A percentile compares a stretch with the other conserved stretches of the same genome.
phyloP scores from a whole-genome alignment of 2,329 filamentous ascomycete genomes.

The Penicillium sp. region DNA sequence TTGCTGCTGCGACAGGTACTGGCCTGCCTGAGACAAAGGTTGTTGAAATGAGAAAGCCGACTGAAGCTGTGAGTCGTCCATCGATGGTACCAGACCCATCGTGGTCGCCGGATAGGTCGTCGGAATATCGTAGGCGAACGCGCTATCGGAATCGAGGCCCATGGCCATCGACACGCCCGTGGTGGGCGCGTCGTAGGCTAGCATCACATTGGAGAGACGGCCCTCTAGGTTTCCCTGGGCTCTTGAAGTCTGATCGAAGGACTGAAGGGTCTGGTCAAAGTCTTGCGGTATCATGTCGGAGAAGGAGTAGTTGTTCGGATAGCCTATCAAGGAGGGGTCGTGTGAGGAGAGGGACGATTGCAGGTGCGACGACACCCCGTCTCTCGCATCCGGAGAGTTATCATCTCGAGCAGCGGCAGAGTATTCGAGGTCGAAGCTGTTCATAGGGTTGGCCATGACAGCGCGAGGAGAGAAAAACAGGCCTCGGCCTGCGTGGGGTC shows the following conservation, averaged over 20 bases:
- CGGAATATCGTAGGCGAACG: slow-evolving; percentile 27
- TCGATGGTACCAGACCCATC: slow-evolving; percentile 17
- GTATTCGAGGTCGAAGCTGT: slow-evolving; percentile 17
- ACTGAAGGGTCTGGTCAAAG: slow-evolving; percentile 17
- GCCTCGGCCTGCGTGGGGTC: slow-evolving; percentile 23
- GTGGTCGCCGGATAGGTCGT: slow-evolving; percentile 24
- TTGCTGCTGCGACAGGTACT: slow-evolving; percentile 13
- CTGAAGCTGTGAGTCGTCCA: slow-evolving; percentile 20
- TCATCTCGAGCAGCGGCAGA: slow-evolving; percentile 12
- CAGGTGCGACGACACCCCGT: slow-evolving; percentile 5
- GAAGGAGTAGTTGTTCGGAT: slow-evolving; percentile 18
- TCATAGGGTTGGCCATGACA: slow-evolving; percentile 17
- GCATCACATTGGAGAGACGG: slow-evolving; percentile 28
- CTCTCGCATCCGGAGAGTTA: slow-evolving; percentile 13
- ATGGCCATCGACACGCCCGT: slow-evolving; percentile 23
- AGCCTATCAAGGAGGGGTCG: slow-evolving; percentile 21
- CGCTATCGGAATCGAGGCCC: slow-evolving; percentile 18
- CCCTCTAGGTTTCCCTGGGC: slow-evolving; percentile 17
- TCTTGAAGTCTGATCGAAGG: slow-evolving; percentile 12
- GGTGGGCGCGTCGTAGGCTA: slow-evolving; percentile 27
- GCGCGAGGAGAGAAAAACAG: neutral
- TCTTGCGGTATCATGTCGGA: slow-evolving; percentile 21
- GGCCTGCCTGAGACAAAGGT: slow-evolving; percentile 3
- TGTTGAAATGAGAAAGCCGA: slow-evolving; percentile 11
- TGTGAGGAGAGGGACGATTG: slow-evolving; percentile 6